These are phyloP conservation scores for Pelargonium cotyledonis DNA, from an alignment of 441 rosid species.

Conservation along the genomic window DNA sequence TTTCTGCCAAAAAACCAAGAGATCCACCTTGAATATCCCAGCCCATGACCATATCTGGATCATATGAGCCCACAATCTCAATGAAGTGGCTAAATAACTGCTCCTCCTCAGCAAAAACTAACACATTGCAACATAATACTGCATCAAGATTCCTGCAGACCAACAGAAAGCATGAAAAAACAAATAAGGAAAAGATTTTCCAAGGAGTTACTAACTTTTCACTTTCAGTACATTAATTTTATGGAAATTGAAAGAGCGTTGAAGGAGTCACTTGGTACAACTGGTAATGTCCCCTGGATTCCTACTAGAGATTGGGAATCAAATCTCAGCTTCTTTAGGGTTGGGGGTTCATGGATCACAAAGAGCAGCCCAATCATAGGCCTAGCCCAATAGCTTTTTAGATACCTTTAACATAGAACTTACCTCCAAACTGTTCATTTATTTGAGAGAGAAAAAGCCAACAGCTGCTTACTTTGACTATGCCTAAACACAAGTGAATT, in stretches of 20 bases:
- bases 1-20: conserved; percentile 93
- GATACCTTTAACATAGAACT: not conserved
- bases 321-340: not conserved
- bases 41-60: conserved; percentile 87
- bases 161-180: conserved; percentile 14
- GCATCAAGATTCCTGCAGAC: conserved; percentile 72
- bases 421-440: conserved; percentile 2
- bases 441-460: not conserved
- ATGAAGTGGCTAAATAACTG: conserved; percentile 50
- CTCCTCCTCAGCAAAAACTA: conserved; percentile 61
- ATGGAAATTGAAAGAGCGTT: not conserved
- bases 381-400: not conserved
- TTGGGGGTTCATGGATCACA: conserved; percentile 8
- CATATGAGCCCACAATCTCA: conserved; percentile 45
- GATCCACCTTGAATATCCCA: conserved; percentile 98
- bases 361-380: conserved; percentile 2
- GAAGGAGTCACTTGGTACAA: not conserved
- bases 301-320: not conserved
- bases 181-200: not conserved
- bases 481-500: not conserved
- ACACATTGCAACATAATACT: conserved; percentile 50
- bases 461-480: not conserved
- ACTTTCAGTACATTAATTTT: not conserved
- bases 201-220: not conserved
- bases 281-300: not conserved